phyloP scores from a whole-genome alignment of 768 basidiomycete genomes.

The Gloeostereum incarnatum region DNA sequence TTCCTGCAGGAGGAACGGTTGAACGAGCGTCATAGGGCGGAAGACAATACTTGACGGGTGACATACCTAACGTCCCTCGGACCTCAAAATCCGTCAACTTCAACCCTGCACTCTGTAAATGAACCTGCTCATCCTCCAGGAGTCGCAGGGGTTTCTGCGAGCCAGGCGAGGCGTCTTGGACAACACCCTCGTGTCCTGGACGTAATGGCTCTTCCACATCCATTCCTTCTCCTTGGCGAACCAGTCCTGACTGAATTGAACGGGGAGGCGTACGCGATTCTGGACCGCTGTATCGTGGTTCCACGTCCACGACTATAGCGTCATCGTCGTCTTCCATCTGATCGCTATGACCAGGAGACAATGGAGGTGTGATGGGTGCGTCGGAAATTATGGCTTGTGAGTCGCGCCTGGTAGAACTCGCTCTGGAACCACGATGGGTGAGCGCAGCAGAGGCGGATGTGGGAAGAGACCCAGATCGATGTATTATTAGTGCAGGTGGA shows the following conservation, averaged over 20 bases:
- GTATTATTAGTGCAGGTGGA: too few relatives aligned
- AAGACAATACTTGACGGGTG: neutral
- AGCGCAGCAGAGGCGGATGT: neutral
- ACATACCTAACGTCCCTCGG: constrained; percentile 64
- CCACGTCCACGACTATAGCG: constrained; percentile 26
- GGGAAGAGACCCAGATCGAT: too few relatives aligned
- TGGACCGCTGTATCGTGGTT: constrained; percentile 25
- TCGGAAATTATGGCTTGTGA: constrained; percentile 30
- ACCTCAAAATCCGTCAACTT: constrained; percentile 76
- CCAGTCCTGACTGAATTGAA: constrained; percentile 1
- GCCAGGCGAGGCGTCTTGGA: constrained; percentile 2
- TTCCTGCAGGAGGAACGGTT: constrained; percentile 42
- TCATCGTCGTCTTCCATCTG: constrained; percentile 20
- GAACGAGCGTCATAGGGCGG: constrained; percentile 4
- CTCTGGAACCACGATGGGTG: neutral
- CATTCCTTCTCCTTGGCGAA: constrained; percentile 5
- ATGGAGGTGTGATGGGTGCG: constrained; percentile 63
- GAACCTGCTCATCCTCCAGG: constrained; percentile 64
- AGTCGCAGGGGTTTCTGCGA: constrained; percentile 39
- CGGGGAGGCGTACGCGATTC: constrained; percentile 5
- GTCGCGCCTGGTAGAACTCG: neutral
- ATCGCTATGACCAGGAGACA: constrained; percentile 45
- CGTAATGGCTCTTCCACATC: constrained; percentile 3
- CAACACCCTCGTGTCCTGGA: neutral
- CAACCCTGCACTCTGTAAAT: constrained; percentile 49